A percentile compares a stretch with the other conserved stretches of the same genome.
Evolutionary conservation across 768 basidiomycete species (phyloP).

Genomic region (Russula earlei): DNA sequence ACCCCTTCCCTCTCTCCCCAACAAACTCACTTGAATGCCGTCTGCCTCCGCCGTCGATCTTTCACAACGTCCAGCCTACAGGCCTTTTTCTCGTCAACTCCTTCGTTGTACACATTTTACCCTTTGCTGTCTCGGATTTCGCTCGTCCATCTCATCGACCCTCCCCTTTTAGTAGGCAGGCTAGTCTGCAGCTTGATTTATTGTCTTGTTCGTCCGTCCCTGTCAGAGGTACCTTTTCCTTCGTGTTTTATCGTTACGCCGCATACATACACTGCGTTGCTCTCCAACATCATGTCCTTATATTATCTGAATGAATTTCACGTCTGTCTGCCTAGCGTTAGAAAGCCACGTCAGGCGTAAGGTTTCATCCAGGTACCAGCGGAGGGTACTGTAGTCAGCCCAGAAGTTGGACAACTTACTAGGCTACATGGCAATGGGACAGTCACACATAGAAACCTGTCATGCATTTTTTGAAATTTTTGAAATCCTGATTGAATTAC

Average conservation of each 20-base stretch:
- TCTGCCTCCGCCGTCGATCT: slow-evolving; percentile 6
- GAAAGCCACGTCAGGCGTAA: too few relatives aligned
- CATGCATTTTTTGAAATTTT: too few relatives aligned
- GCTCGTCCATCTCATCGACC: slow-evolving; percentile 22
- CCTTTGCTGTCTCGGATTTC: slow-evolving; percentile 11
- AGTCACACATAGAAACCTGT: too few relatives aligned
- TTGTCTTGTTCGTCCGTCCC: slow-evolving; percentile 24
- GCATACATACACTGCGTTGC: slow-evolving; percentile 14
- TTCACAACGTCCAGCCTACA: slow-evolving; percentile 14
- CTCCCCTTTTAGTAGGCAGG: slow-evolving; percentile 25
- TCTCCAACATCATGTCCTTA: slow-evolving; percentile 26
- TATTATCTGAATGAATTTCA: slow-evolving; percentile 24
- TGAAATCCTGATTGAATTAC: too few relatives aligned
- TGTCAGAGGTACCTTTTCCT: slow-evolving; percentile 22
- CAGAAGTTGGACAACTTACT: too few relatives aligned
- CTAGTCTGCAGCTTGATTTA: slow-evolving; percentile 28
- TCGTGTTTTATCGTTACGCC: slow-evolving; percentile 19
- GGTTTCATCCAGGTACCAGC: too few relatives aligned
- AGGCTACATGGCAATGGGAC: too few relatives aligned
- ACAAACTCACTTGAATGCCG: slow-evolving; percentile 1
- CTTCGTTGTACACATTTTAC: slow-evolving; percentile 16
- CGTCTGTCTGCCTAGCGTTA: neutral
- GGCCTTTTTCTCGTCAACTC: slow-evolving; percentile 2
- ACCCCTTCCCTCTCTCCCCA: too few relatives aligned
- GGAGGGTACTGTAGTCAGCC: too few relatives aligned